Percentiles rank a stretch among this genome's conserved stretches.
Conservation (phyloP, 495 filamentous ascomycete species). For the Astrothelium subdiscretum region DNA sequence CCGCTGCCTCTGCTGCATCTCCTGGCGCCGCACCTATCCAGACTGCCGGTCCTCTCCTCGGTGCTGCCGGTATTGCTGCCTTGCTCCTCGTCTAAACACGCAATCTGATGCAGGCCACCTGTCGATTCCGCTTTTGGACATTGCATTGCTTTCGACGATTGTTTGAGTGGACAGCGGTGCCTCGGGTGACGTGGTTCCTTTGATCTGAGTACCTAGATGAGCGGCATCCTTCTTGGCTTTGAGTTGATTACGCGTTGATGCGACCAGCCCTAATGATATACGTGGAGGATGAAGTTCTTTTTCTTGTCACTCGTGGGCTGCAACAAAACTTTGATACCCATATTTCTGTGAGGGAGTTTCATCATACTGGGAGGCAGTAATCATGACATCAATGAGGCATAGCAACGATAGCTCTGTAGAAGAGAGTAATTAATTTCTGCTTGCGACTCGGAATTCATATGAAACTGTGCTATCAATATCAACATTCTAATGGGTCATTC, state of each 20-base stretch:
- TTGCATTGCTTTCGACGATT: neutral
- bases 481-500: no score
- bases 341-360: neutral
- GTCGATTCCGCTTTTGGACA: neutral
- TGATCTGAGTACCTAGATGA: neutral
- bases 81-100: constrained; percentile 21
- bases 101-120: neutral
- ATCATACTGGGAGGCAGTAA: neutral
- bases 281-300: neutral
- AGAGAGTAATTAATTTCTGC: neutral
- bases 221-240: neutral
- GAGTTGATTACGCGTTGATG: neutral
- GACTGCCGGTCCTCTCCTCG: constrained; percentile 17
- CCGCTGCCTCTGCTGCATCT: neutral
- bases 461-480: no score
- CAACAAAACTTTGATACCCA: neutral
- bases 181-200: neutral
- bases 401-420: neutral
- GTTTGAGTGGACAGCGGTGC: neutral
- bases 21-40: constrained; percentile 15
- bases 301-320: neutral
- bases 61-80: constrained; percentile 22
- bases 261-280: neutral
- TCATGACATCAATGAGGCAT: neutral
- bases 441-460: neutral